A percentile compares a stretch with the other conserved stretches of the same genome.
Conservation (phyloP, 495 filamentous ascomycete genomes). For the Aspergillus mulundensis region DNA sequence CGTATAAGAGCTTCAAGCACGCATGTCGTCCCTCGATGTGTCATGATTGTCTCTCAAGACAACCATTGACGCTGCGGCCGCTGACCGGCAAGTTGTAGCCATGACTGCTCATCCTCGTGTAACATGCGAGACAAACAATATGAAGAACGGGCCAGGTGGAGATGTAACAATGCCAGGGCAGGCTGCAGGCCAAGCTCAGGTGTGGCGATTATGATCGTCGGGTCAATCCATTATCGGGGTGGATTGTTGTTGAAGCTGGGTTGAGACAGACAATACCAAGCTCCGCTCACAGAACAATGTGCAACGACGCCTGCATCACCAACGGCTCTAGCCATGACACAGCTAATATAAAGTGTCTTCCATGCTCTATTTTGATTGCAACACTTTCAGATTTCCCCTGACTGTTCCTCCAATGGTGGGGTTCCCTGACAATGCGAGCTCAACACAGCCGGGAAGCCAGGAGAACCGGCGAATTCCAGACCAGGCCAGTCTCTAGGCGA, state of each 20-base stretch:
- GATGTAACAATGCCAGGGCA: conserved; percentile 3
- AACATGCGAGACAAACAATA: conserved; percentile 28
- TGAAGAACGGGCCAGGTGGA: neutral
- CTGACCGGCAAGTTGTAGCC: neutral
- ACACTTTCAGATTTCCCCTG: neutral
- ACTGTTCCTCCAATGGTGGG: neutral
- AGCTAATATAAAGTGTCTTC: conserved; percentile 2
- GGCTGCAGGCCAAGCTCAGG: neutral
- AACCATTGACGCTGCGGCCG: neutral
- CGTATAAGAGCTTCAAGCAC: conserved; percentile 6
- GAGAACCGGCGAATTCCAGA: neutral
- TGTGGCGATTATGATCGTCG: neutral
- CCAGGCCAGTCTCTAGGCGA: neutral
- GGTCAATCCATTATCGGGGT: conserved; percentile 1
- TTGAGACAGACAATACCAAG: conserved; percentile 15
- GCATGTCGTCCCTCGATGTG: neutral
- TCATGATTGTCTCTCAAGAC: neutral
- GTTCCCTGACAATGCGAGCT: neutral
- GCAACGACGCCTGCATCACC: neutral
- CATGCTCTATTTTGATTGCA: neutral
- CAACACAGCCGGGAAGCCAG: neutral
- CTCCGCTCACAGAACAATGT: conserved; percentile 5
- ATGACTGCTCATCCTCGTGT: conserved; percentile 13
- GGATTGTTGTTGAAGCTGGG: neutral
- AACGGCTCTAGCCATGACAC: neutral